Evolutionary conservation across 2,329 filamentous ascomycete species (phyloP), one percentile per base, ranked within the genome.

Genomic region (Verticillium zaregamsianum): DNA sequence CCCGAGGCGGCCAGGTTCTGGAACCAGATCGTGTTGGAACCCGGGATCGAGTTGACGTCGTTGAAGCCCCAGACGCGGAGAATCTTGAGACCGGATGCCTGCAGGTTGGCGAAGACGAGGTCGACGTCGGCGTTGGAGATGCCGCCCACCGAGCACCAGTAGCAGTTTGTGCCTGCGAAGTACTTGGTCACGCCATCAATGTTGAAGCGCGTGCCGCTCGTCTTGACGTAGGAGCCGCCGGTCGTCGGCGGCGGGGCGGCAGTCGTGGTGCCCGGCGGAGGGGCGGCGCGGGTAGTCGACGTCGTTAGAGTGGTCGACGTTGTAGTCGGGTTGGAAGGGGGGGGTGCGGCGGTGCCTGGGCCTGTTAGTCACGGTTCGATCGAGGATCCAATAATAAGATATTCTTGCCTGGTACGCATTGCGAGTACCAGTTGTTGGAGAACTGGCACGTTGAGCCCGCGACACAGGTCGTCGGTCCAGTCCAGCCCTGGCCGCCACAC

Each of bases 41-140:
- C 31, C 2, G 76, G 76, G 37, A 73, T 65, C 0, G 73, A 66
- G 12, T 74, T 84, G 28, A 85, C 82, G 64, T 86, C 83, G 73
- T 84, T 86, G 76, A 87, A 87, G 8, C 84, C 84, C 85, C 85
- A 86, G 61, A 86, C 76, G n/a, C 85, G 78, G 9, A 86, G 73
- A 61, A 87, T 81, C 70, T 84, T 84, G 63, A 82, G 79, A 0
- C 84, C 83, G 2, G 83, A 80, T 35, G 73, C 65, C 58, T 74
- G 69, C 17, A 87, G 69, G 67, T 85, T 78, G 63, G 77, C 72
- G 59, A 84, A 73, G 15, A 79, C 75, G n/a, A 74, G 72, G 66
- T 88, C 84, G 33, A 88, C 80, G 68, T 89, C 86, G 15, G 74
- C 76, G 63, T 85, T 76, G 64, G 82, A 80, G 65, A 77, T 81